Percentiles rank a stretch among this genome's conserved stretches.
Conservation (phyloP, 2,329 filamentous ascomycete genomes). For the Phyllosticta citriasiana region DNA sequence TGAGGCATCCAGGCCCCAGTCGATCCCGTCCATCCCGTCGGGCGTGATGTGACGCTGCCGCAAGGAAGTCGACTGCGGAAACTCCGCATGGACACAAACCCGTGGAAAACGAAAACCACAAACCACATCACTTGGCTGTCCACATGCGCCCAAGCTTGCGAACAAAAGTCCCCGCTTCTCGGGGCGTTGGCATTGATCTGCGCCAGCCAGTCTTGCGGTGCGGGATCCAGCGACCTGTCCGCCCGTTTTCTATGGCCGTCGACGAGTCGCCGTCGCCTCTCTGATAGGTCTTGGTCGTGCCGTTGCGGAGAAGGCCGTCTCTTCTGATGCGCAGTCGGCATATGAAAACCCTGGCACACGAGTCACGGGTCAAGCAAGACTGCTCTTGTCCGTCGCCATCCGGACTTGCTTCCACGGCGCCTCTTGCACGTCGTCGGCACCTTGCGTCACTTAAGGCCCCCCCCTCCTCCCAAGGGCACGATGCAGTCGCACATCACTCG, state of each 20-base stretch:
- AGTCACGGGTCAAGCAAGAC: neutral
- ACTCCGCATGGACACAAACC: neutral
- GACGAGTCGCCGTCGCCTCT: neutral
- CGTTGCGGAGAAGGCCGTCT: neutral
- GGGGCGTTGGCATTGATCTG: neutral
- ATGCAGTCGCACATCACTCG: slow-evolving; percentile 9
- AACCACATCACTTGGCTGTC: neutral
- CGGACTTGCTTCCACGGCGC: neutral
- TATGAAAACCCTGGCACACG: neutral
- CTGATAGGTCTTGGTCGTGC: neutral
- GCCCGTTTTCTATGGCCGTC: neutral
- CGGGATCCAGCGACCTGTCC: neutral
- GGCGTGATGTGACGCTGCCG: neutral
- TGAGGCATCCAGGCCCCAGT: slow-evolving; percentile 6
- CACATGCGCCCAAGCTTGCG: neutral
- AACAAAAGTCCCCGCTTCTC: neutral
- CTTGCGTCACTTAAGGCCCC: neutral
- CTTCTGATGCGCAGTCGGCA: neutral
- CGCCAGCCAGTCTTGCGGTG: neutral
- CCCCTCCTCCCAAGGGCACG: neutral
- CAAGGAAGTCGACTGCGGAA: neutral
- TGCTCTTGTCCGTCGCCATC: neutral
- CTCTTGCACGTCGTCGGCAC: neutral
- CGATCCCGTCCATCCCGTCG: neutral
- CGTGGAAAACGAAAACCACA: neutral